Base-by-base conservation (phyloP, 257 asterid genomes). In the Solanum bulbocastanum region DNA sequence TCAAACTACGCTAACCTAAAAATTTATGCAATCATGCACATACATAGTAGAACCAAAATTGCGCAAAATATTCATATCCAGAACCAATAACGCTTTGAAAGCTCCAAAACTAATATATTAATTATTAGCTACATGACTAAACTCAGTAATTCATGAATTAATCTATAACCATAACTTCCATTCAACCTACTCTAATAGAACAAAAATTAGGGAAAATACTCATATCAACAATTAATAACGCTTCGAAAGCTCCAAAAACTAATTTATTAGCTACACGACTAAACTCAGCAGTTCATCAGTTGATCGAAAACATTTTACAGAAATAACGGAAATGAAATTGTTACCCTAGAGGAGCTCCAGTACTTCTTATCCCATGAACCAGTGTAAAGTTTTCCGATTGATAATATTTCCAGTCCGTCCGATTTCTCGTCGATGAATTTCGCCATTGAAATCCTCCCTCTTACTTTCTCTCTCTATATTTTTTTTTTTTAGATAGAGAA, bases 281-380 rank as follows among this genome's bases (percentile, higher is more conserved):
- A n/a, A 76, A 16, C 23, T n/a, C 52, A 39, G 16, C 44, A 23
- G 39, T 74, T 78, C 84, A 78, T 78, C 84, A 25, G 7, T 56
- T 52, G 85, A 89, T 35, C 69, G 5, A 22, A 76, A 42, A 33
- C 46, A 73, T 20, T 33, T 35, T 73, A 25, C 5, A 75, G 37
- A 74, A 35, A 83, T 18, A 86, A 35, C 60, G 58, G 30, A 90
- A 86, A 79, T 65, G 75, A 83, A 87, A 83, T 83, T 33, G 91
- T 86, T 92, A 96, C 99, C 99, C 99, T 95, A 83, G 99, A 94
- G 76, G 98, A 97, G 93, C 98, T 97, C 99, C 99, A 97, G 85
- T 96, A 97, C 94, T 97, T 97, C 94, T 96, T 97, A 79, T 97
- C 97, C 99, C 99, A 97, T 8, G 91, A 88, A 49, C 99, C 99